These are phyloP conservation scores for Phialophora tarda DNA, from an alignment of 2,329 filamentous ascomycete genomes.

Conservation along the genomic window DNA sequence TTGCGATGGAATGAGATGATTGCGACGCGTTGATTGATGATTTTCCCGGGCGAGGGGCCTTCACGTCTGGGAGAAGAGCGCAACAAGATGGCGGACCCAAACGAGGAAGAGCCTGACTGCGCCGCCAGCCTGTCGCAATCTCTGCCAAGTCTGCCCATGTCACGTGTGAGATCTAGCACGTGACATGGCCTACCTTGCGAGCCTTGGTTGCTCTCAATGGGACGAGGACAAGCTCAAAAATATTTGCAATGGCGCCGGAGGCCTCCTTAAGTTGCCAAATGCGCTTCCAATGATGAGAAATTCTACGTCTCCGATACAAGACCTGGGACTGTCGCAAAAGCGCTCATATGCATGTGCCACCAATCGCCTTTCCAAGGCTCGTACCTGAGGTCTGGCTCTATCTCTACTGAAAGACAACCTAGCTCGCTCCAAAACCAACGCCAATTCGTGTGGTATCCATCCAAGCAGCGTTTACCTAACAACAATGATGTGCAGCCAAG, in stretches of 20 bases:
- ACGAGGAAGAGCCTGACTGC: constrained; percentile 19
- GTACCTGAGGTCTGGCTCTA: not conserved
- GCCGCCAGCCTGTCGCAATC: not conserved
- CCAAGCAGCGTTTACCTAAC: not conserved
- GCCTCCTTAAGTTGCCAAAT: not conserved
- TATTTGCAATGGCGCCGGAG: too few species aligned
- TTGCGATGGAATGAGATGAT: constrained; percentile 36
- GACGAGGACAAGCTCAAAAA: not conserved
- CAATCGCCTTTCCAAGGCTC: not conserved
- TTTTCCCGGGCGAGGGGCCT: constrained; percentile 35
- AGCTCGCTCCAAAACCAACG: constrained; percentile 4
- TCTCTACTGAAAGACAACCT: not conserved
- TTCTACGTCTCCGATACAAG: not conserved
- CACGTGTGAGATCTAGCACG: not conserved
- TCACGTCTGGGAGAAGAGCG: constrained; percentile 30
- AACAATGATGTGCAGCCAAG: not conserved
- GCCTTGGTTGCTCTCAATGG: not conserved
- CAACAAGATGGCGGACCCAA: constrained; percentile 21
- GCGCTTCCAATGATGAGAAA: not conserved
- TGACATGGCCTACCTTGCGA: not conserved
- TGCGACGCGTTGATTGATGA: constrained; percentile 39
- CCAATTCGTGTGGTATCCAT: constrained; percentile 7
- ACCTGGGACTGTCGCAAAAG: not conserved
- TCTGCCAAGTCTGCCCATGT: not conserved
- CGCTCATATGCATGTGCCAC: not conserved